These are phyloP conservation scores for Penicillium maclennaniae DNA, from an alignment of 495 filamentous ascomycete genomes.

Conservation along the genomic window DNA sequence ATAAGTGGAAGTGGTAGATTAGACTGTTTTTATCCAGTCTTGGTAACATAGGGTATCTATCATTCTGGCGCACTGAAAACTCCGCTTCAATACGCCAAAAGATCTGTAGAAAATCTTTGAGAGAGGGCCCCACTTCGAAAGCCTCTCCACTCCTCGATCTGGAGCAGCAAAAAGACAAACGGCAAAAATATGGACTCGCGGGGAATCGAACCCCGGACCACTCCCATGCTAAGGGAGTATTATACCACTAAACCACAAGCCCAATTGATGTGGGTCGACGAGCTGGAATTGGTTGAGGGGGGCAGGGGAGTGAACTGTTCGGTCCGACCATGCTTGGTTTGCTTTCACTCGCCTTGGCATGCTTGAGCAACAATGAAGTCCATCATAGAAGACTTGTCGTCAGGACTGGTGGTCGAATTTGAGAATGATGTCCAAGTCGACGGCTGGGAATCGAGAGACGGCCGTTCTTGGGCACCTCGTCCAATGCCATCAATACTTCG, in stretches of 20 bases:
- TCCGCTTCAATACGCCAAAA: not conserved
- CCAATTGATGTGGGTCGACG: constrained; percentile 9
- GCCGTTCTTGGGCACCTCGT: constrained; percentile 9
- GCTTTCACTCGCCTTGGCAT: not conserved
- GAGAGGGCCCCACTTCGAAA: not conserved
- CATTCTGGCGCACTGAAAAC: no score
- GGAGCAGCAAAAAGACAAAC: not conserved
- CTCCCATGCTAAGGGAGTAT: constrained; percentile 47
- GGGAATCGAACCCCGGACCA: constrained; percentile 58
- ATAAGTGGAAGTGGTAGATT: not conserved
- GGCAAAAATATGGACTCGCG: constrained; percentile 36
- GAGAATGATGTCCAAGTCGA: constrained; percentile 25
- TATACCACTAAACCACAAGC: constrained; percentile 48
- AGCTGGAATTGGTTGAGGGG: not conserved
- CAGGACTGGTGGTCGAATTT: not conserved
- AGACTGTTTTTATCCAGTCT: not conserved
- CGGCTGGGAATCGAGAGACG: constrained; percentile 4
- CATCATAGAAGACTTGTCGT: constrained; percentile 21
- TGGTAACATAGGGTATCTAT: not conserved
- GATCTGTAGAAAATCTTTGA: not conserved
- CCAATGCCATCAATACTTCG: constrained; percentile 19
- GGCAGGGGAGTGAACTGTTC: constrained; percentile 18
- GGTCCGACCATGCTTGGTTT: not conserved
- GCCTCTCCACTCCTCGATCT: not conserved
- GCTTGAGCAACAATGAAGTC: constrained; percentile 30